A percentile compares a stretch with the other conserved stretches of the same genome.
Evolutionary conservation across 805 yeast genomes (phyloP).

Genomic region (Yamadazyma insecticola): DNA sequence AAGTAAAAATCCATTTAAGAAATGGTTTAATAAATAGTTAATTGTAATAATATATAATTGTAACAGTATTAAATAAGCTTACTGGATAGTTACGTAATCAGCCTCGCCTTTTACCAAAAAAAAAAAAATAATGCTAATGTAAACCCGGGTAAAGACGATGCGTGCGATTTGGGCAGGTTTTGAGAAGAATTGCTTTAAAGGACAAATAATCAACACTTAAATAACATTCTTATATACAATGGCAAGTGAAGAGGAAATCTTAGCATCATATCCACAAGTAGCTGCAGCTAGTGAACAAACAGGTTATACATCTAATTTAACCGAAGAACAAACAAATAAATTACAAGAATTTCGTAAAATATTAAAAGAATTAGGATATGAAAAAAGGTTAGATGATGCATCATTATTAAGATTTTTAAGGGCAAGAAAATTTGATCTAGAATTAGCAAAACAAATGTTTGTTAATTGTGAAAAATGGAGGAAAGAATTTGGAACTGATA

Average conservation of each 20-base stretch:
- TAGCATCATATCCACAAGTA: constrained; percentile 66
- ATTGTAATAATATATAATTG: no score
- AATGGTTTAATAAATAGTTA: constrained; percentile 37
- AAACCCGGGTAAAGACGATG: no score
- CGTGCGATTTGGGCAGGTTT: no score
- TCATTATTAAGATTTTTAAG: constrained; percentile 80
- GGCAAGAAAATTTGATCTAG: constrained; percentile 90
- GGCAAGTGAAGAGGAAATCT: constrained; percentile 30
- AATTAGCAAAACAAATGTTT: constrained; percentile 77
- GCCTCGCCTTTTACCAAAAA: no score
- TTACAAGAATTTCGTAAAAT: constrained; percentile 55
- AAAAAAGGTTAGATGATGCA: constrained; percentile 82
- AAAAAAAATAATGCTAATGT: no score
- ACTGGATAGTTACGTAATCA: no score
- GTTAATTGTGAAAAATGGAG: constrained; percentile 91
- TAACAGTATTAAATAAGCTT: no score
- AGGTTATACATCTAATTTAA: constrained; percentile 80
- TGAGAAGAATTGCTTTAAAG: no score
- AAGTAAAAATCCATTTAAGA: constrained; percentile 36
- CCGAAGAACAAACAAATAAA: constrained; percentile 59
- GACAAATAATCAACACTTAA: no score
- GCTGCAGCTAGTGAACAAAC: constrained; percentile 57
- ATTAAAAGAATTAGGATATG: constrained; percentile 61
- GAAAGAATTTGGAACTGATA: constrained; percentile 77
- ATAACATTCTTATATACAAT: constrained; percentile 2